Percentiles rank a stretch among this genome's conserved stretches.
Conservation (phyloP, 2,329 filamentous ascomycete genomes). For the Penicillium sp. region DNA sequence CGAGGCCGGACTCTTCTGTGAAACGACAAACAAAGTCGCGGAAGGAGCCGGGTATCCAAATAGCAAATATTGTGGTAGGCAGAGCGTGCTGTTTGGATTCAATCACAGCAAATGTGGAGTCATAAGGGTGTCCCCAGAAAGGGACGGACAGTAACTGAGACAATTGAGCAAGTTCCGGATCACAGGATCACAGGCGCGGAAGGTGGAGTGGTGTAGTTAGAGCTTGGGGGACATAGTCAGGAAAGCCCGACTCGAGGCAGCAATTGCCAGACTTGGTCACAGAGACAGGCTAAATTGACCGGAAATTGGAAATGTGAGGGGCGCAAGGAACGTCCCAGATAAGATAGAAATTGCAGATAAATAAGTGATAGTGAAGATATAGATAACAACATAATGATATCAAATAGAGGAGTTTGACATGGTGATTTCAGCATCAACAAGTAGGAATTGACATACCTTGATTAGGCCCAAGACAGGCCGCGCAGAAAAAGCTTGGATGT, state of each 20-base stretch:
- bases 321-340: neutral
- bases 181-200: too few species aligned
- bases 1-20: neutral
- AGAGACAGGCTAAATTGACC: neutral
- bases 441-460: conserved; percentile 6
- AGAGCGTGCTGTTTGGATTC: neutral
- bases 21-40: neutral
- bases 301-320: neutral
- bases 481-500: neutral
- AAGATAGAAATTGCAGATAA: neutral
- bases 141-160: neutral
- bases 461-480: conserved; percentile 15
- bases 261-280: neutral
- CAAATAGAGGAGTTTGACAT: neutral
- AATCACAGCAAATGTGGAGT: neutral
- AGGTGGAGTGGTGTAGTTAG: neutral
- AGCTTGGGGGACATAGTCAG: neutral
- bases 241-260: too few species aligned
- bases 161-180: conserved; percentile 1
- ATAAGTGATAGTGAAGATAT: neutral
- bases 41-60: neutral
- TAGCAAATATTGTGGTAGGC: neutral
- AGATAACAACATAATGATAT: neutral
- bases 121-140: neutral
- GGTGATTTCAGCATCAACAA: neutral